phyloP scores from a whole-genome alignment of 2,329 filamentous ascomycete genomes.

The Paracoccidioides brasiliensis region DNA sequence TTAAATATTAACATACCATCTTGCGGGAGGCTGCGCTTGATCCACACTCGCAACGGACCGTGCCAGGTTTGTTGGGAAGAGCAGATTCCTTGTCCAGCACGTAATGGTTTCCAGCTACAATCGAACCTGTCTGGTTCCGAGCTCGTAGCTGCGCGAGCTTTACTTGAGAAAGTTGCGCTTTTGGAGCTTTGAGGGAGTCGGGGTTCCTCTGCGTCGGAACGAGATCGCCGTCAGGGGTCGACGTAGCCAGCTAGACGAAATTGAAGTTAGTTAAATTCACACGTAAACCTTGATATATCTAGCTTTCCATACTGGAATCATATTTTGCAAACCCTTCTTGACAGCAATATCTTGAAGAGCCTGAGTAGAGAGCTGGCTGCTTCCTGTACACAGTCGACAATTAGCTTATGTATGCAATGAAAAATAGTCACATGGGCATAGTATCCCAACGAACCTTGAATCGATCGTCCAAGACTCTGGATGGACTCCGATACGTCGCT shows the following conservation, averaged over 20 bases:
- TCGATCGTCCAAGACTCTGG: not conserved
- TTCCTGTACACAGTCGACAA: slow-evolving; percentile 2
- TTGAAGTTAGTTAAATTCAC: slow-evolving; percentile 1
- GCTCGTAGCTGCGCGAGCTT: slow-evolving; percentile 12
- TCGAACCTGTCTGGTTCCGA: not conserved
- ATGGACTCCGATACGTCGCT: slow-evolving; percentile 4
- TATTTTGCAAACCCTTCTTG: slow-evolving; percentile 19
- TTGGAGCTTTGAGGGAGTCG: slow-evolving; percentile 3
- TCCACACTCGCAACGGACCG: slow-evolving; percentile 31
- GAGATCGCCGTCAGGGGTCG: slow-evolving; percentile 16
- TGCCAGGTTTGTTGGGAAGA: not conserved
- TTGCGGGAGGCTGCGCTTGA: slow-evolving; percentile 25
- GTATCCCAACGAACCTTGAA: not conserved
- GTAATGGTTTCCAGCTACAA: not conserved
- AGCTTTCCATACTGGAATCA: slow-evolving; percentile 16
- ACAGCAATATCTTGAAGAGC: slow-evolving; percentile 15
- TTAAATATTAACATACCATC: slow-evolving; percentile 25
- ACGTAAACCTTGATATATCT: not conserved
- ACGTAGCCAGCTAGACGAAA: slow-evolving; percentile 13
- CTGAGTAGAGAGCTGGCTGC: slow-evolving; percentile 15
- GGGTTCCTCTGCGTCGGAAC: slow-evolving; percentile 18
- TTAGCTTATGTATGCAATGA: not conserved
- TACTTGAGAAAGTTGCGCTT: slow-evolving; percentile 10
- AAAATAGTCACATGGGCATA: not conserved
- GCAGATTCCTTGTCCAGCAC: not conserved